Evolutionary conservation across 805 yeast genomes (phyloP).

Genomic region (Yarrowia phangngaensis): DNA sequence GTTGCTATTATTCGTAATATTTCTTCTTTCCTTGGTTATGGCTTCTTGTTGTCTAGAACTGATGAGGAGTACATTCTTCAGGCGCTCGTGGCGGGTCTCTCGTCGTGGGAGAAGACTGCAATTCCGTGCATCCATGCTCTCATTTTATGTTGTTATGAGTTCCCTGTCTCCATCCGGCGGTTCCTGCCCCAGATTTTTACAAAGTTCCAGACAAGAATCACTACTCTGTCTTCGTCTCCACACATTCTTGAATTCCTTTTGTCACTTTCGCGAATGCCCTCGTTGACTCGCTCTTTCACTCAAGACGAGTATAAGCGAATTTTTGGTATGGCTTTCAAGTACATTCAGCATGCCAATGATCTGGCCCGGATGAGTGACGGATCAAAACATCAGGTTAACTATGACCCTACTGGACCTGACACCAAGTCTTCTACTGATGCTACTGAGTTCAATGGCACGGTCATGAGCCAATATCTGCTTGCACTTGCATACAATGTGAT

Average conservation of each 20-base stretch:
- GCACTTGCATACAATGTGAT: slow-evolving; percentile 66
- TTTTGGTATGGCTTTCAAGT: slow-evolving; percentile 78
- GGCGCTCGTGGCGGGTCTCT: slow-evolving; percentile 51
- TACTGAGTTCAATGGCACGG: slow-evolving; percentile 39
- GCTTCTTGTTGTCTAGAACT: slow-evolving; percentile 50
- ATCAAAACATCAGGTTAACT: slow-evolving; percentile 38
- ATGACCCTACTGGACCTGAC: slow-evolving; percentile 52
- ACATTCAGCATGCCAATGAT: slow-evolving; percentile 68
- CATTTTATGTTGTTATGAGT: slow-evolving; percentile 74
- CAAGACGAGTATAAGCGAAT: slow-evolving; percentile 73
- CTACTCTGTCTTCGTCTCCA: slow-evolving; percentile 63
- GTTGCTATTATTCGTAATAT: slow-evolving; percentile 60
- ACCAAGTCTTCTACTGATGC: slow-evolving; percentile 52
- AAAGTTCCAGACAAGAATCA: slow-evolving; percentile 69
- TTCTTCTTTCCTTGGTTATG: slow-evolving; percentile 49
- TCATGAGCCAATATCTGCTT: slow-evolving; percentile 55
- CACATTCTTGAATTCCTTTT: slow-evolving; percentile 72
- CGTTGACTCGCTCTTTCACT: slow-evolving; percentile 65
- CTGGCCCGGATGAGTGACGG: slow-evolving; percentile 22
- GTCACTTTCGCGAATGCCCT: slow-evolving; percentile 61
- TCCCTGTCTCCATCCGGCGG: slow-evolving; percentile 68
- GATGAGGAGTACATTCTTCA: slow-evolving; percentile 60
- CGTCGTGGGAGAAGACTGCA: slow-evolving; percentile 75
- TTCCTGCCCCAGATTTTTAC: slow-evolving; percentile 64
- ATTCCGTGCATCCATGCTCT: slow-evolving; percentile 73